phyloP scores from a whole-genome alignment of 2,329 filamentous ascomycete genomes.

The Coniochaeta prunicola region DNA sequence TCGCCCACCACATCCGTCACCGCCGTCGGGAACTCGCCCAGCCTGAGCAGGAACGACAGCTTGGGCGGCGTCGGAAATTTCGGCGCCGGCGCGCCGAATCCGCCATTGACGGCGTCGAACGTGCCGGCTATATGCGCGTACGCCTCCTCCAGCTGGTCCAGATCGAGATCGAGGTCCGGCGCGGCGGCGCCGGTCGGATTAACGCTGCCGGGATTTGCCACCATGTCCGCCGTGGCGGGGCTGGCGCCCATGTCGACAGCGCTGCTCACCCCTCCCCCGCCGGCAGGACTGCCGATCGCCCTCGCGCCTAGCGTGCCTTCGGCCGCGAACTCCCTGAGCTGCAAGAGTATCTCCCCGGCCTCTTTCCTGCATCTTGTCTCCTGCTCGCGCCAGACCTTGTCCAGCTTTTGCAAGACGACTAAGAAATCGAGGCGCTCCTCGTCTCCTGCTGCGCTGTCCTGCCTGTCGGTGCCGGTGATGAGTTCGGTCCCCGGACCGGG shows the following conservation, averaged over 20 bases:
- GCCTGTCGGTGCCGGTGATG: slow-evolving; percentile 28
- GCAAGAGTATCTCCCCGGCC: slow-evolving; percentile 71
- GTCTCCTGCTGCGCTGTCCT: slow-evolving; percentile 24
- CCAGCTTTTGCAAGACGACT: slow-evolving; percentile 73
- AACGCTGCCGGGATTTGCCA: slow-evolving; percentile 1
- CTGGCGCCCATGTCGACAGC: not conserved
- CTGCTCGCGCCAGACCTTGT: slow-evolving; percentile 71
- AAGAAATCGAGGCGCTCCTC: slow-evolving; percentile 70
- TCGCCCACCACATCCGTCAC: slow-evolving; percentile 85
- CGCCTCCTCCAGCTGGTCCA: slow-evolving; percentile 88
- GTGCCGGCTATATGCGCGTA: slow-evolving; percentile 71
- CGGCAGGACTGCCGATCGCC: slow-evolving; percentile 11
- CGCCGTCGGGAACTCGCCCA: slow-evolving; percentile 62
- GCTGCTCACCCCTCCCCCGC: not conserved
- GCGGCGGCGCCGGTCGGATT: slow-evolving; percentile 20
- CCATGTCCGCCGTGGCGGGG: not conserved
- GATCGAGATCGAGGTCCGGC: slow-evolving; percentile 63
- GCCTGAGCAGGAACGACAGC: slow-evolving; percentile 70
- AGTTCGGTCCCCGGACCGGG: slow-evolving; percentile 62
- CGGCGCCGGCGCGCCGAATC: slow-evolving; percentile 68
- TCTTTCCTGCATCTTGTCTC: slow-evolving; percentile 76
- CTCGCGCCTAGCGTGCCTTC: slow-evolving; percentile 65
- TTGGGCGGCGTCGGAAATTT: slow-evolving; percentile 91
- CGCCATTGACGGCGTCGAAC: slow-evolving; percentile 73
- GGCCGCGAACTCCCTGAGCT: slow-evolving; percentile 80